phyloP scores from a whole-genome alignment of 2,329 filamentous ascomycete genomes.

The Thielaviopsis populi region DNA sequence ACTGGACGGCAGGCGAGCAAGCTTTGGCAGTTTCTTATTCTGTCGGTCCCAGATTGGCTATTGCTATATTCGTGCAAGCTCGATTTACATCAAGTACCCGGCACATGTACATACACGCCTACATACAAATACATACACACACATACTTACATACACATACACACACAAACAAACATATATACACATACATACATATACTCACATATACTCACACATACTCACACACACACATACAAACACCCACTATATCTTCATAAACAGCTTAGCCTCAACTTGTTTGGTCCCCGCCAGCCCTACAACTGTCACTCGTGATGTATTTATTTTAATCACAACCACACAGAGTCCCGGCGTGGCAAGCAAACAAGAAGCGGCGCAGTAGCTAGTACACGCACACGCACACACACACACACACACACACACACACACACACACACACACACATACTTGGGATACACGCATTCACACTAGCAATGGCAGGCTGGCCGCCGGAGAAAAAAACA shows the following conservation, averaged over 20 bases:
- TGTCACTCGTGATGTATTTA: neutral
- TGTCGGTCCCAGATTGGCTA: neutral
- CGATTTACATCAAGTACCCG: too few species aligned
- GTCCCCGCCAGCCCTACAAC: neutral
- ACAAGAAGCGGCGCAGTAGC: neutral
- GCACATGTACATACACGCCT: too few species aligned
- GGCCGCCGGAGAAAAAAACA: neutral
- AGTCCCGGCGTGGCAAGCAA: neutral
- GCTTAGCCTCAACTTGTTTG: neutral
- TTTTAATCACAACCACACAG: neutral
- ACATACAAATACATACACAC: too few species aligned
- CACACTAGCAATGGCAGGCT: neutral
- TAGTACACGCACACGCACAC: too few species aligned
- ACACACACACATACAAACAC: too few species aligned
- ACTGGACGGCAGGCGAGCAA: neutral
- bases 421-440: too few species aligned
- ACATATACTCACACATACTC: too few species aligned
- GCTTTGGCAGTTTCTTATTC: conserved; percentile 1
- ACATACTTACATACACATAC: too few species aligned
- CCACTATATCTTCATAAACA: neutral
- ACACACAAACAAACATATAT: too few species aligned
- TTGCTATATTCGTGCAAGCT: neutral
- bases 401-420: too few species aligned
- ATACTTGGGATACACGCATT: neutral
- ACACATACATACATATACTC: too few species aligned